Evolutionary conservation across 1,284 basidiomycete genomes (phyloP).

Genomic region (Ganoderma leucocontextum): DNA sequence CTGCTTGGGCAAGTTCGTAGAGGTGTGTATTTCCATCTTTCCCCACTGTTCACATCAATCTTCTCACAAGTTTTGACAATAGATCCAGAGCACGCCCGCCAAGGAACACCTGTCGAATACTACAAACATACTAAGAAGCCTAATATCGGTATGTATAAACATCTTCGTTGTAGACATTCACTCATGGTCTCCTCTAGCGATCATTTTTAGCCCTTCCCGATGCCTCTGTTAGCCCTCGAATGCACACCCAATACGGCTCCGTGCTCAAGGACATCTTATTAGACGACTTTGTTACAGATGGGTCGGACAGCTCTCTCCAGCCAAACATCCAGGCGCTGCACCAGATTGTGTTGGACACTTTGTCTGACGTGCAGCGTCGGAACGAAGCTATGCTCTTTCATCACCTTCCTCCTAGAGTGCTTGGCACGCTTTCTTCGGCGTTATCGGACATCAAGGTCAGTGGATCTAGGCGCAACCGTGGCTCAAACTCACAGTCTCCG

Average conservation of each 20-base stretch:
- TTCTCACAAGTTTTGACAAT: neutral
- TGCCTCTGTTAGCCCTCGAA: slow-evolving; percentile 75
- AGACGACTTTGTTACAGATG: slow-evolving; percentile 45
- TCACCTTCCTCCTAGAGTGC: slow-evolving; percentile 65
- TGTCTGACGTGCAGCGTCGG: slow-evolving; percentile 67
- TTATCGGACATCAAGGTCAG: slow-evolving; percentile 68
- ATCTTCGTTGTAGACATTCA: neutral
- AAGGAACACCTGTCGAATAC: slow-evolving; percentile 65
- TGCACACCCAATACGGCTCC: slow-evolving; percentile 63
- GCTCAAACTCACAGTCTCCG: slow-evolving; percentile 1
- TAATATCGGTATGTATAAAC: slow-evolving; percentile 61
- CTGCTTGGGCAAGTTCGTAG: slow-evolving; percentile 70
- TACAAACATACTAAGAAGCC: slow-evolving; percentile 58
- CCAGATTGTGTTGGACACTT: slow-evolving; percentile 55
- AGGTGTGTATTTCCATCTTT: slow-evolving; percentile 56
- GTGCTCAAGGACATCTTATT: slow-evolving; percentile 57
- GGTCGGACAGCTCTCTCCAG: slow-evolving; percentile 47
- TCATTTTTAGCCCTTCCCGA: slow-evolving; percentile 72
- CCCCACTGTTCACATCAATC: neutral
- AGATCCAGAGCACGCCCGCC: slow-evolving; percentile 45
- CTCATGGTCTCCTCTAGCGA: slow-evolving; percentile 51
- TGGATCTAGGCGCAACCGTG: neutral
- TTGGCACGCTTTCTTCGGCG: slow-evolving; percentile 49
- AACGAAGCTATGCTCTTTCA: slow-evolving; percentile 84
- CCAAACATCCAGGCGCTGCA: slow-evolving; percentile 53